phyloP scores from a whole-genome alignment of 2,329 filamentous ascomycete species.

The Trichoderma atrobrunneum region DNA sequence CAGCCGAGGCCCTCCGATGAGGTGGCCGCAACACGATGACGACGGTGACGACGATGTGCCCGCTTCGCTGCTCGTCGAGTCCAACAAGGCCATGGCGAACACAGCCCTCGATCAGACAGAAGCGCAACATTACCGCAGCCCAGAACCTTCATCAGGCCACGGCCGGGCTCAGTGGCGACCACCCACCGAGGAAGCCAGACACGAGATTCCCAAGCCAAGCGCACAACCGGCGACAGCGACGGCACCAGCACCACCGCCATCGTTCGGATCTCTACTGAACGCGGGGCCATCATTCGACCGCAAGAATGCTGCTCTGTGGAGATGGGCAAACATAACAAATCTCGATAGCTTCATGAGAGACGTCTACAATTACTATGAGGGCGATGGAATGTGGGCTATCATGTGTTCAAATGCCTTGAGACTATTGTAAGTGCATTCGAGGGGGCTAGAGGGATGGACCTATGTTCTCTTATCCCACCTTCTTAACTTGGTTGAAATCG shows the following conservation, averaged over 20 bases:
- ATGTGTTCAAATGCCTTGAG: constrained; percentile 68
- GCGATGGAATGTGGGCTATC: constrained; percentile 83
- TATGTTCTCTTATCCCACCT: not conserved
- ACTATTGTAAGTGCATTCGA: constrained; percentile 58
- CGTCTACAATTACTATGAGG: constrained; percentile 83
- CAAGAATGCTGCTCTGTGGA: constrained; percentile 79
- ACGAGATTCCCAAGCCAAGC: constrained; percentile 43
- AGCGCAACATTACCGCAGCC: constrained; percentile 10
- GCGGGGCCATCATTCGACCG: constrained; percentile 35
- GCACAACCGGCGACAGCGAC: constrained; percentile 15
- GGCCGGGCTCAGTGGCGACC: constrained; percentile 55
- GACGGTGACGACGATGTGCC: constrained; percentile 61
- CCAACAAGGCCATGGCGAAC: constrained; percentile 35
- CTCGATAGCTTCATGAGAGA: constrained; percentile 81
- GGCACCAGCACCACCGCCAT: not conserved
- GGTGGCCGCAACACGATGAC: constrained; percentile 42
- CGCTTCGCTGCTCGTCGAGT: constrained; percentile 60
- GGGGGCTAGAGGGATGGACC: not conserved
- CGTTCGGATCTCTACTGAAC: constrained; percentile 32
- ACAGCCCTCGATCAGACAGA: constrained; percentile 23
- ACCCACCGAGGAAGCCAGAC: constrained; percentile 49
- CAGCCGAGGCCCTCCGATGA: constrained; percentile 16
- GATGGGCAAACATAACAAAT: constrained; percentile 89
- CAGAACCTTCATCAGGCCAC: constrained; percentile 31
- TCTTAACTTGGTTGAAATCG: not conserved